Evolutionary conservation across 306 rosid species (phyloP).

Genomic region (Mimosa pudica): DNA sequence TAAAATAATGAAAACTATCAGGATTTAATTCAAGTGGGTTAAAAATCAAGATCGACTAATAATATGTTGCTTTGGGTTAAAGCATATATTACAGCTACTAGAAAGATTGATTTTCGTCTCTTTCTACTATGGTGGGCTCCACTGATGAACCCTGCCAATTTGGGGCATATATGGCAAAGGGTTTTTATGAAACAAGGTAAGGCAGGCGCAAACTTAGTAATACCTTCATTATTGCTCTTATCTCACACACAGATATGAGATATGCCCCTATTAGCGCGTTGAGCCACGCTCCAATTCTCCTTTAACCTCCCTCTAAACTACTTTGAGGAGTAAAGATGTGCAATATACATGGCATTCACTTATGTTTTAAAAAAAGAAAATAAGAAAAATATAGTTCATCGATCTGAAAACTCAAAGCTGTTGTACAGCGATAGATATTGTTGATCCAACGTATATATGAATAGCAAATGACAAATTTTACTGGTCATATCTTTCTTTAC

Average conservation of each 20-base stretch:
- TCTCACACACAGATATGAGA: neutral
- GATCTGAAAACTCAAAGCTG: neutral
- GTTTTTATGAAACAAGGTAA: neutral
- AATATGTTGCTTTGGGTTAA: too few relatives aligned
- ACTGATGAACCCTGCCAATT: neutral
- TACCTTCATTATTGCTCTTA: neutral
- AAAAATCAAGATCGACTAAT: too few relatives aligned
- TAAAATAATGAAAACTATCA: too few relatives aligned
- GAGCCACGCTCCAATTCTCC: neutral
- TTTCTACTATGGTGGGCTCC: slow-evolving; percentile 16
- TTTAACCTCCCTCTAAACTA: neutral
- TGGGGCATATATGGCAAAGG: neutral
- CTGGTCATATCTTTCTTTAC: too few relatives aligned
- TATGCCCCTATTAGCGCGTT: neutral
- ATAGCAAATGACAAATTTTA: neutral
- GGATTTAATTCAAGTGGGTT: too few relatives aligned
- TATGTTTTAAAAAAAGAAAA: neutral
- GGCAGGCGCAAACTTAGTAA: neutral
- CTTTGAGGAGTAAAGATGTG: too few relatives aligned
- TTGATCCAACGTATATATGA: neutral
- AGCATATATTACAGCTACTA: too few relatives aligned
- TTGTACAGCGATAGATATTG: neutral
- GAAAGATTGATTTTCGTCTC: neutral
- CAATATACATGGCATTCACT: neutral
- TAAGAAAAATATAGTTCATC: neutral